phyloP scores from a whole-genome alignment of 179 eudicot genomes.

The Silene noctiflora region DNA sequence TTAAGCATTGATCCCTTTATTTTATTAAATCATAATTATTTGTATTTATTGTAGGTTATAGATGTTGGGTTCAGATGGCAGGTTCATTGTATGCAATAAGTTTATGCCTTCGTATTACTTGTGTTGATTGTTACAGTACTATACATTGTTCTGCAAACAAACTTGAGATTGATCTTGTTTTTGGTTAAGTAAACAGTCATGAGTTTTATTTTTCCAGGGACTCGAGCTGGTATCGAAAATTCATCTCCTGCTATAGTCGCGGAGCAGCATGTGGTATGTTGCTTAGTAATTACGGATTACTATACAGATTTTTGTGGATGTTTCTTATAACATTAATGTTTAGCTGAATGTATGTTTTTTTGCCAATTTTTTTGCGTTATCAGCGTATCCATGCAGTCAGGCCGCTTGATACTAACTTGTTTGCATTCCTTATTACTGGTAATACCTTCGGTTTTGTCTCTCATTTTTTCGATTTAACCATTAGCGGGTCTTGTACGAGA shows the following conservation, averaged over 20 bases:
- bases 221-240: slow-evolving; percentile 70
- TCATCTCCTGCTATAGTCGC: slow-evolving; percentile 74
- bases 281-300: not conserved
- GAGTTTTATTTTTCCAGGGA: slow-evolving; percentile 92
- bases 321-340: not conserved
- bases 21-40: too few relatives aligned
- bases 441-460: slow-evolving; percentile 9
- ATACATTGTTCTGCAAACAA: not conserved
- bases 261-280: slow-evolving; percentile 70
- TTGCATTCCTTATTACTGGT: slow-evolving; percentile 94
- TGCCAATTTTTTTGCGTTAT: slow-evolving; percentile 17
- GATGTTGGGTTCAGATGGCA: not conserved
- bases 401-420: slow-evolving; percentile 74
- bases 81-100: not conserved
- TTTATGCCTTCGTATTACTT: too few relatives aligned
- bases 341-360: slow-evolving; percentile 5
- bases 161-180: slow-evolving; percentile 9
- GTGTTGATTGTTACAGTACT: not conserved
- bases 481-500: too few relatives aligned
- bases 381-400: slow-evolving; percentile 85
- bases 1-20: too few relatives aligned
- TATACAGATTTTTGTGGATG: slow-evolving; percentile 2
- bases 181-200: slow-evolving; percentile 36
- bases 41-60: too few relatives aligned
- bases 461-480: not conserved